Evolutionary conservation across 305 asterid genomes (phyloP).

Genomic region (Rubia peregrina): DNA sequence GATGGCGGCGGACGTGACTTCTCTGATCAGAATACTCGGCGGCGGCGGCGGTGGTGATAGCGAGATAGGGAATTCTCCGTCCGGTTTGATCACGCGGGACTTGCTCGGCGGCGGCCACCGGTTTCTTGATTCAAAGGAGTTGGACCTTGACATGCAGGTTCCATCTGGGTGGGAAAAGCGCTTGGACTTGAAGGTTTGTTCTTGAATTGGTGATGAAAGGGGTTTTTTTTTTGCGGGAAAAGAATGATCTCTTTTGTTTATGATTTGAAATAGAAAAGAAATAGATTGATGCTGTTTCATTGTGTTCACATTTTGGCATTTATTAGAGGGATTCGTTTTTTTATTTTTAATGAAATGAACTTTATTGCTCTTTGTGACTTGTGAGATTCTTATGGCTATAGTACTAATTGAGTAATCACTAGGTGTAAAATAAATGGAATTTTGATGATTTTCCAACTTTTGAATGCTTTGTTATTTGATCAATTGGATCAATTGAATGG

Average conservation of each 20-base stretch:
- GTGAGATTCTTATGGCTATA: constrained; percentile 11
- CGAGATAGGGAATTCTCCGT: constrained; percentile 42
- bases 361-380: neutral
- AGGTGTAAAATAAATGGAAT: neutral
- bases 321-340: constrained; percentile 1
- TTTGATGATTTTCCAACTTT: neutral
- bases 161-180: constrained; percentile 93
- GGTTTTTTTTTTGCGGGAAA: neutral
- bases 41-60: constrained; percentile 36
- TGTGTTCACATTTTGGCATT: constrained; percentile 7
- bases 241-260: neutral
- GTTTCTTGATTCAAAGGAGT: constrained; percentile 55
- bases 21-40: constrained; percentile 44
- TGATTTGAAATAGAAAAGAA: neutral
- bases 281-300: neutral
- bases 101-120: constrained; percentile 44
- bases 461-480: too few relatives aligned
- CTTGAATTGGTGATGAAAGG: neutral
- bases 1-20: constrained; percentile 69
- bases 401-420: neutral
- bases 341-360: constrained; percentile 14
- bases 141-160: constrained; percentile 86
- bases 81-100: constrained; percentile 69
- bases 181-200: constrained; percentile 64
- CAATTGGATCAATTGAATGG: too few relatives aligned